These are phyloP conservation scores for Pezicula rhizophila DNA, from an alignment of 2,329 filamentous ascomycete genomes.

Conservation along the genomic window DNA sequence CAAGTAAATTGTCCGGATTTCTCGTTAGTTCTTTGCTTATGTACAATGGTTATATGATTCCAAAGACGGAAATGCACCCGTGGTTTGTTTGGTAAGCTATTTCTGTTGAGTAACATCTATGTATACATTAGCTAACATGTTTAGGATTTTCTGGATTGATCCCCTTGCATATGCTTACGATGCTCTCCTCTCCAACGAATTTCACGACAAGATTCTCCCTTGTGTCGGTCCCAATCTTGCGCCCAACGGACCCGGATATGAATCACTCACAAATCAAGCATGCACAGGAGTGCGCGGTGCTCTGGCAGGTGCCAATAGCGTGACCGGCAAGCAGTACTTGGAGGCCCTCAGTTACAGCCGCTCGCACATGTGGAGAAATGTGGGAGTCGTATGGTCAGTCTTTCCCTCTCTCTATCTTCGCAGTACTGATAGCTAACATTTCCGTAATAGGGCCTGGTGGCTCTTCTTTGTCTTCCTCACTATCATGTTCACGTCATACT, in stretches of 20 bases:
- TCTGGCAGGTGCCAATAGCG: constrained; percentile 36
- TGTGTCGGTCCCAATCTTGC: constrained; percentile 46
- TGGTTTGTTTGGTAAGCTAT: too few species aligned
- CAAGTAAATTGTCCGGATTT: constrained; percentile 50
- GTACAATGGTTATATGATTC: constrained; percentile 54
- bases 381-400: constrained; percentile 47
- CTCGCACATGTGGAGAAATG: constrained; percentile 51
- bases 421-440: neutral
- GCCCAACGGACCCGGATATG: constrained; percentile 43
- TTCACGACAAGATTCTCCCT: constrained; percentile 49
- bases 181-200: constrained; percentile 64
- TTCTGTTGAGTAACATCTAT: too few species aligned
- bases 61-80: too few species aligned
- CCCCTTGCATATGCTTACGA: constrained; percentile 67
- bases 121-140: constrained; percentile 39
- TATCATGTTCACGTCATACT: constrained; percentile 49
- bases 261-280: constrained; percentile 36
- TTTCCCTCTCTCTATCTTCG: too few species aligned
- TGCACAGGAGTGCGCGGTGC: constrained; percentile 56
- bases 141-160: constrained; percentile 60
- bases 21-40: constrained; percentile 46
- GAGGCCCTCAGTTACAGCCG: constrained; percentile 46
- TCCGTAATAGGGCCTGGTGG: constrained; percentile 45
- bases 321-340: constrained; percentile 56
- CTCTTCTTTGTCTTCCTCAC: constrained; percentile 52